These are phyloP conservation scores for Viola pubescens DNA, from an alignment of 441 rosid genomes.

Conservation along the genomic window DNA sequence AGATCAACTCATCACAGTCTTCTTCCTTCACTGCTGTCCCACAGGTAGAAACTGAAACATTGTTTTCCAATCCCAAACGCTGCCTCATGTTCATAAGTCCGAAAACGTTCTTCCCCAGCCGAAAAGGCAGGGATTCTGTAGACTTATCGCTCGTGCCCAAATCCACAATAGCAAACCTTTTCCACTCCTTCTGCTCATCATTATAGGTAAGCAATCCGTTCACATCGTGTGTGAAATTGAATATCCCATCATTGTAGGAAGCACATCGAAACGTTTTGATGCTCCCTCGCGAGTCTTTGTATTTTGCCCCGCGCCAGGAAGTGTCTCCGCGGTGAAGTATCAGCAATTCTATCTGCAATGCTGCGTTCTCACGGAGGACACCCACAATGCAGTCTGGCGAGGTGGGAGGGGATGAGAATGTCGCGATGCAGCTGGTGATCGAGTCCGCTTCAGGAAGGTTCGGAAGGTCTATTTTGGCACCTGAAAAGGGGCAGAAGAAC, in stretches of 20 bases:
- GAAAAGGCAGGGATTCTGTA: no score
- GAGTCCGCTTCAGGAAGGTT: background rate
- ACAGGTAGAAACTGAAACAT: constrained; percentile 16
- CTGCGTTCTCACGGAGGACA: background rate
- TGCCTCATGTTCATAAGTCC: background rate
- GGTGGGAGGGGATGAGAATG: constrained; percentile 24
- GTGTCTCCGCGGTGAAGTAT: constrained; percentile 11
- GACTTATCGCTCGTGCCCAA: no score
- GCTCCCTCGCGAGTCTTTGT: background rate
- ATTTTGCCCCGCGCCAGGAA: constrained; percentile 9
- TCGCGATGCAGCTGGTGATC: constrained; percentile 2
- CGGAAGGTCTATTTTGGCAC: constrained; percentile 23
- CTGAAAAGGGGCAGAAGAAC: constrained; percentile 31
- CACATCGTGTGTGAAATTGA: constrained; percentile 11
- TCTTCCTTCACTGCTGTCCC: constrained; percentile 7
- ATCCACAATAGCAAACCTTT: no score
- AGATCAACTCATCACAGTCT: background rate
- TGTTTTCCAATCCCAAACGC: constrained; percentile 5
- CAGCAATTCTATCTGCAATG: background rate
- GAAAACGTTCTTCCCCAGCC: no score
- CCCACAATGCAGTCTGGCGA: constrained; percentile 20
- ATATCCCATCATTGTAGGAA: background rate
- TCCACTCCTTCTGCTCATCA: no score
- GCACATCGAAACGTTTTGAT: background rate
- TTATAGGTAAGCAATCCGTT: background rate